Percentiles rank a stretch among this genome's conserved stretches.
Conservation (phyloP, 2,329 filamentous ascomycete genomes). For the Botryotinia narcissicola region DNA sequence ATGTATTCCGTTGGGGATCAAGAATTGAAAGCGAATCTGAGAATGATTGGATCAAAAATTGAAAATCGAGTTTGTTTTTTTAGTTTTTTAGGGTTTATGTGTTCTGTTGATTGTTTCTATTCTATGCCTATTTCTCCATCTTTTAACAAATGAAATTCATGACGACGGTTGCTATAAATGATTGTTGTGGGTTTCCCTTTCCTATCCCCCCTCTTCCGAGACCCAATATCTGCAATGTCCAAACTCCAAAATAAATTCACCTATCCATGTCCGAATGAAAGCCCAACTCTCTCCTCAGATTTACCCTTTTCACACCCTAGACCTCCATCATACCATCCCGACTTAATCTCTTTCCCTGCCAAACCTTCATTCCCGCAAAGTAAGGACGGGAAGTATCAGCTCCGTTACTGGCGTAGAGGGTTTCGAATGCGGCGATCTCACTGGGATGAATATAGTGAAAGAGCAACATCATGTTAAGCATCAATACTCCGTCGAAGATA, state of each 20-base stretch:
- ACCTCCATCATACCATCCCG: background rate
- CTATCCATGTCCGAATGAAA: background rate
- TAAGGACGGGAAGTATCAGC: background rate
- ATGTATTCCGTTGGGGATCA: background rate
- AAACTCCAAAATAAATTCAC: conserved; percentile 1
- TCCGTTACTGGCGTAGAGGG: background rate
- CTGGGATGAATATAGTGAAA: conserved; percentile 9
- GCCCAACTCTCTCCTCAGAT: too few relatives aligned
- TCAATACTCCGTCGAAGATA: background rate
- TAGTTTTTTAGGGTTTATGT: background rate
- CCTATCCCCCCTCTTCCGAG: background rate
- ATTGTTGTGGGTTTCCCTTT: background rate
- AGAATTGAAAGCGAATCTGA: background rate
- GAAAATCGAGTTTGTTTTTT: background rate
- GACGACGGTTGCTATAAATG: background rate
- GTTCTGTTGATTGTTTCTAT: background rate
- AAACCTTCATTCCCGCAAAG: conserved; percentile 7
- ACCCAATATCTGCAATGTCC: background rate
- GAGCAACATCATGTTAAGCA: conserved; percentile 12
- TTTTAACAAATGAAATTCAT: background rate
- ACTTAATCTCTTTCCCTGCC: conserved; percentile 1
- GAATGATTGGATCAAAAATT: background rate
- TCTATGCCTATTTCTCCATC: background rate
- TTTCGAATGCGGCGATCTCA: conserved; percentile 2
- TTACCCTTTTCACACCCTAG: background rate